Base-by-base conservation (phyloP, 495 filamentous ascomycete genomes). In the Massariosphaeria phaeospora region DNA sequence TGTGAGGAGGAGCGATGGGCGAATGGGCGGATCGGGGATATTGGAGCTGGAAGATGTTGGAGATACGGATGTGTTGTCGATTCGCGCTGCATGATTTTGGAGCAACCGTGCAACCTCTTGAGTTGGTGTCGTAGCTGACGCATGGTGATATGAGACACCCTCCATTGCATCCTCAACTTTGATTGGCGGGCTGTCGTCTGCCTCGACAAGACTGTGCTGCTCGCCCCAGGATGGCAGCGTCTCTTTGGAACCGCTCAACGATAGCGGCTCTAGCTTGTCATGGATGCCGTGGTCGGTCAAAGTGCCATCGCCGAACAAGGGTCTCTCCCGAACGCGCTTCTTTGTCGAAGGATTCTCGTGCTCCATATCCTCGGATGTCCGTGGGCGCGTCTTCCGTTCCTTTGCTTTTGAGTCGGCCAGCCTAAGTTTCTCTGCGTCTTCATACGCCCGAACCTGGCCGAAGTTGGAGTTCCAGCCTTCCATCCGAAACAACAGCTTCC, bases 401-500 rank as follows among this genome's bases (percentile, higher is more conserved):
- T 72, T 73, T 1, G 67, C 68, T 41, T 72, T 73, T 1, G 66
- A 31, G 20, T 56, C 73, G 2, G 70, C 74, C 23, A 63, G 54
- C 17, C 70, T 69, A 29, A 71, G 68, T 10, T 71, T 72, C 45
- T 79, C 70, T 49, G 79, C 73, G 48, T 78, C 75, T 62, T 96
- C 91, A 62, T 83, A 91, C 13, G 68, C 66, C 15, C 70, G 65
- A 18, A 96, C 78, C 56, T 89, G 85, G 13, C 75, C 70, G 12
- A 70, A 69, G 57, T 89, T 80, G 3, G 86, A 76, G 34, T 80
- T 81, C 86, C 91, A 98, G 4, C 94, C 94, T 71, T 96, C 89
- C 10, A 77, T 66, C 27, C 82, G 75, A 65, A 94, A 97, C 1
- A 94, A 70, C 8, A 81, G 75, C 65, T 83, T 81, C 94, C 94